These are phyloP conservation scores for Cymbopogon flexuosus DNA, from an alignment of 202 grass and related monocot species.

Conservation along the genomic window DNA sequence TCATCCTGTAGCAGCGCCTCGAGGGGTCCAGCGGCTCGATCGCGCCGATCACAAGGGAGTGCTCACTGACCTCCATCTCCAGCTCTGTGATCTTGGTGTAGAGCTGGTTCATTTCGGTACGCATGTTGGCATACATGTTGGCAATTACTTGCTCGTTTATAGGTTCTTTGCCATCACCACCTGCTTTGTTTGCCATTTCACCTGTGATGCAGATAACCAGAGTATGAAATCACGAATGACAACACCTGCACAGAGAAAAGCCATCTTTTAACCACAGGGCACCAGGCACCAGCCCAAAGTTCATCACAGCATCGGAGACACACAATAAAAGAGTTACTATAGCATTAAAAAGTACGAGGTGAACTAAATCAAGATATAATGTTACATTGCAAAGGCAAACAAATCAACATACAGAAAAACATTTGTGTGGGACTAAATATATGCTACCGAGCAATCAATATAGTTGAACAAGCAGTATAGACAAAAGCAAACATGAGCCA, in stretches of 20 bases:
- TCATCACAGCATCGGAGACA: not conserved
- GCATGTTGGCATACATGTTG: conserved; percentile 64
- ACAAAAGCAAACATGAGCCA: too few species aligned
- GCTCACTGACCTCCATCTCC: conserved; percentile 77
- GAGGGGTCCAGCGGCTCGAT: conserved; percentile 64
- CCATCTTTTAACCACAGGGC: not conserved
- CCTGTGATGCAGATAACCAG: not conserved
- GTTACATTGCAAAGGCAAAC: not conserved
- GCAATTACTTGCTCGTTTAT: conserved; percentile 69
- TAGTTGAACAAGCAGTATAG: not conserved
- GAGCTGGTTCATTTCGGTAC: conserved; percentile 74
- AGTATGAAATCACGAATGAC: not conserved
- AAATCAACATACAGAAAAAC: not conserved
- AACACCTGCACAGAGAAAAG: conserved; percentile 6
- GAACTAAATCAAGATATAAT: not conserved
- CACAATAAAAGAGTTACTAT: not conserved
- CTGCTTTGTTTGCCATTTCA: conserved; percentile 42
- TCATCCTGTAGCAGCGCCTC: conserved; percentile 80
- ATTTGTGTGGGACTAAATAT: not conserved
- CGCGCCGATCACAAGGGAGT: conserved; percentile 72
- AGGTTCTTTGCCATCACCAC: conserved; percentile 40
- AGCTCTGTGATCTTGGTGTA: conserved; percentile 89
- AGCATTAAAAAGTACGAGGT: not conserved
- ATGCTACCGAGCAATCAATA: not conserved
- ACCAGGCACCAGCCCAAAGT: not conserved